A percentile compares a stretch with the other conserved stretches of the same genome.
These are phyloP conservation scores for Pouteria campechiana DNA, from an alignment of 179 eudicot species.

Conservation along the genomic window DNA sequence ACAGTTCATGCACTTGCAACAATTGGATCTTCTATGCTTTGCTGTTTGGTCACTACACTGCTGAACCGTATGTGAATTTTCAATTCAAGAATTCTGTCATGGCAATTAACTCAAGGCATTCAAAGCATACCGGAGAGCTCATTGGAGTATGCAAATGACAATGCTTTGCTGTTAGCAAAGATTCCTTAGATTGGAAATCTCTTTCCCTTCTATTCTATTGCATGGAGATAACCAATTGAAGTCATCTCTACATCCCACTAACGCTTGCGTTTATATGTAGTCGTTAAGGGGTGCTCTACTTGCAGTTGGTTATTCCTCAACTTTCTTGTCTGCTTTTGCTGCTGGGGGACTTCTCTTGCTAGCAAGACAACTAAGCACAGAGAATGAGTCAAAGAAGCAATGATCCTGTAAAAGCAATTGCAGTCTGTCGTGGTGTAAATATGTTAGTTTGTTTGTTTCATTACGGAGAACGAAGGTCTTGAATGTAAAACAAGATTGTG, in stretches of 20 bases:
- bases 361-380: slow-evolving; percentile 37
- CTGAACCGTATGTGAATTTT: not conserved
- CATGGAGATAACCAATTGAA: not conserved
- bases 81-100: slow-evolving; percentile 55
- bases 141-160: slow-evolving; percentile 77
- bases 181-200: slow-evolving; percentile 14
- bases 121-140: slow-evolving; percentile 77
- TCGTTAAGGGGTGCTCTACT: slow-evolving; percentile 68
- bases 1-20: slow-evolving; percentile 1
- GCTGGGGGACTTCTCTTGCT: slow-evolving; percentile 65
- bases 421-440: no score
- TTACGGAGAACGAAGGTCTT: no score
- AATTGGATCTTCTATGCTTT: not conserved
- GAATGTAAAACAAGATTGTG: no score
- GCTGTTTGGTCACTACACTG: not conserved
- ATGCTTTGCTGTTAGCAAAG: slow-evolving; percentile 79
- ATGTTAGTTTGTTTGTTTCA: no score
- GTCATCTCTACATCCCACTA: not conserved
- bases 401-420: no score
- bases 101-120: slow-evolving; percentile 84
- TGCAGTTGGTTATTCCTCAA: slow-evolving; percentile 45
- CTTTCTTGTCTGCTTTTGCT: slow-evolving; percentile 56
- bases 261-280: slow-evolving; percentile 23
- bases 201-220: not conserved
- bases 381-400: no score